Evolutionary conservation across 2,329 filamentous ascomycete genomes (phyloP).

Genomic region (Penicillium sp.): DNA sequence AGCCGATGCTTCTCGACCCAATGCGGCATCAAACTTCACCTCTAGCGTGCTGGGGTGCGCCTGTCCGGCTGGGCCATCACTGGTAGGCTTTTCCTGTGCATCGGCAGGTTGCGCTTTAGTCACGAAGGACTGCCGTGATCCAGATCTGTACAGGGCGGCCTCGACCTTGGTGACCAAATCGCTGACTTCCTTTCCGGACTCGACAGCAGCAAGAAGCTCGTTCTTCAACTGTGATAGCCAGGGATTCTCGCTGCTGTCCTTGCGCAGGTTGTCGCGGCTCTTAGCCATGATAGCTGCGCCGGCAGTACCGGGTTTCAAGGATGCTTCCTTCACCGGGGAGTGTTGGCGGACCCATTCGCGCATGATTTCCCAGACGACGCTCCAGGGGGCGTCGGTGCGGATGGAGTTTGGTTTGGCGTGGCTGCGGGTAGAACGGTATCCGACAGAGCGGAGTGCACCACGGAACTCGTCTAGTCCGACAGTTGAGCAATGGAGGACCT

Average conservation of each 20-base stretch:
- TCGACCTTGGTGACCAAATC: constrained; percentile 50
- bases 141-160: constrained; percentile 48
- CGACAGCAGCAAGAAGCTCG: constrained; percentile 41
- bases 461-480: constrained; percentile 78
- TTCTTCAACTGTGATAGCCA: constrained; percentile 39
- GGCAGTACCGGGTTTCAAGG: constrained; percentile 69
- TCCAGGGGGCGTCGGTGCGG: constrained; percentile 92
- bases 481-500: constrained; percentile 76
- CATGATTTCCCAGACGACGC: constrained; percentile 88
- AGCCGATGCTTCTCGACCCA: constrained; percentile 66
- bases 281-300: constrained; percentile 70
- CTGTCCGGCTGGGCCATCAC: constrained; percentile 1
- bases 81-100: constrained; percentile 1
- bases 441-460: constrained; percentile 78
- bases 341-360: constrained; percentile 86
- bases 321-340: constrained; percentile 72
- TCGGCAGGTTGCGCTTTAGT: constrained; percentile 9
- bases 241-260: constrained; percentile 39
- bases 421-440: constrained; percentile 81
- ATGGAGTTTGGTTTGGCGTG: constrained; percentile 89
- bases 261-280: constrained; percentile 38
- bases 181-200: constrained; percentile 39
- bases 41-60: constrained; percentile 52
- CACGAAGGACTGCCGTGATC: constrained; percentile 27
- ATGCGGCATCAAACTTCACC: constrained; percentile 76